A percentile compares a stretch with the other conserved stretches of the same genome.
phyloP scores from a whole-genome alignment of 192 early-diverging fungal genomes.

The Dimargaris xerosporica region DNA sequence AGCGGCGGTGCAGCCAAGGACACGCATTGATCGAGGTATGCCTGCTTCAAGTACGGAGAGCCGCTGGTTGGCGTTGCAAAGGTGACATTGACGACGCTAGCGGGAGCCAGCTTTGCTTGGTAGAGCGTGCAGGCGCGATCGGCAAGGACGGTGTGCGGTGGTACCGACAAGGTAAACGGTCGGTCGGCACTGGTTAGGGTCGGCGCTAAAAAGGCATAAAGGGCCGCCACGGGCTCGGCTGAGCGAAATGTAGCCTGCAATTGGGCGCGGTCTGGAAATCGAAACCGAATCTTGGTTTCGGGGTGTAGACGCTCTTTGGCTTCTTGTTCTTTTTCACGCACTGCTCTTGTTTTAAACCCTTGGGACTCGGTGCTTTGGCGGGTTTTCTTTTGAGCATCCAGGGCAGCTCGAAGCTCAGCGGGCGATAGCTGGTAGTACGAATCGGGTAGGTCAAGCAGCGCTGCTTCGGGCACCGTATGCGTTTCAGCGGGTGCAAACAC shows the following conservation, averaged over 20 bases:
- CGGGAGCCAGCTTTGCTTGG: neutral
- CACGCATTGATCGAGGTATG: no score
- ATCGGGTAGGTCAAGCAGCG: constrained; percentile 61
- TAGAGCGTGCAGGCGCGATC: neutral
- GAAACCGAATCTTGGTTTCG: constrained; percentile 60
- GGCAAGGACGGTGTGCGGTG: neutral
- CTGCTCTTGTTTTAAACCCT: constrained; percentile 61
- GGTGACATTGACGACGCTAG: neutral
- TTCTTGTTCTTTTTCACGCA: constrained; percentile 56
- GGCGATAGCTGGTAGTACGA: constrained; percentile 67
- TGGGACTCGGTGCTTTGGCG: constrained; percentile 41
- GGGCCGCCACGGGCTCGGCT: neutral
- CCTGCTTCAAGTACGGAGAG: no score
- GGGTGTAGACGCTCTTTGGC: constrained; percentile 49
- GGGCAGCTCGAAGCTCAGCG: constrained; percentile 50
- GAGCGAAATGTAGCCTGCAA: constrained; percentile 54
- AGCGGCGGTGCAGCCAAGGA: no score
- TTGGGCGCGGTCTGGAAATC: constrained; percentile 61
- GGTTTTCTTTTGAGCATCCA: constrained; percentile 36
- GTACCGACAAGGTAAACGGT: neutral
- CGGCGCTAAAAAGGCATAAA: neutral
- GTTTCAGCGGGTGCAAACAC: constrained; percentile 37
- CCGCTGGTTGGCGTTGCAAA: neutral
- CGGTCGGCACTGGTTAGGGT: neutral
- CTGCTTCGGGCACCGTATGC: constrained; percentile 16